These are phyloP conservation scores for Aureobasidium namibiae DNA, from an alignment of 2,329 filamentous ascomycete species.

Conservation along the genomic window DNA sequence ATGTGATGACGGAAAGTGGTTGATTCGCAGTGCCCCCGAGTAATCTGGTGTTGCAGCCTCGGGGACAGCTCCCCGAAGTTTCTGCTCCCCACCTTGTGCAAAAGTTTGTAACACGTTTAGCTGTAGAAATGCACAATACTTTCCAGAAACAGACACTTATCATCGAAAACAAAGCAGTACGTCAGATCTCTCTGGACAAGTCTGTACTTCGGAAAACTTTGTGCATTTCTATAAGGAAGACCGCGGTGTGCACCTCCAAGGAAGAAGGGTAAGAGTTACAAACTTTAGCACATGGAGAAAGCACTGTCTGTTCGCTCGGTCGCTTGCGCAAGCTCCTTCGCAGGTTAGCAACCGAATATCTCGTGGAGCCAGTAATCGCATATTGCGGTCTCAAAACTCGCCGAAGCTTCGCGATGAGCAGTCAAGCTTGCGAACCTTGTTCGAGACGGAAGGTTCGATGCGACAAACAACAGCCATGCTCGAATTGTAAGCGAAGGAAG, in stretches of 20 bases:
- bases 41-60: neutral
- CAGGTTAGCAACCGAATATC: neutral
- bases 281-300: too few relatives aligned
- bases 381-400: neutral
- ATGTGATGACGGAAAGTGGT: neutral
- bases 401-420: neutral
- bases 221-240: too few relatives aligned
- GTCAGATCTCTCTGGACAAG: too few relatives aligned
- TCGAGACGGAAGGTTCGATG: constrained; percentile 9
- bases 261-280: too few relatives aligned
- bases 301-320: neutral
- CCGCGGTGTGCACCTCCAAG: too few relatives aligned
- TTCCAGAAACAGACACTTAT: too few relatives aligned
- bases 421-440: neutral
- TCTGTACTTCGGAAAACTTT: too few relatives aligned
- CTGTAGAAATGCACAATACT: too few relatives aligned
- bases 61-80: neutral
- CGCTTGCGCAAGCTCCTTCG: neutral
- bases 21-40: neutral
- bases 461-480: constrained; percentile 11
- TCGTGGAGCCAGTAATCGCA: neutral
- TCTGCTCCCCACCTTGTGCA: neutral
- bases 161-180: too few relatives aligned
- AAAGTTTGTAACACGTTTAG: too few relatives aligned
- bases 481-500: constrained; percentile 4